Evolutionary conservation across 106 monocot genomes (phyloP).

Genomic region (Platanthera zijinensis): DNA sequence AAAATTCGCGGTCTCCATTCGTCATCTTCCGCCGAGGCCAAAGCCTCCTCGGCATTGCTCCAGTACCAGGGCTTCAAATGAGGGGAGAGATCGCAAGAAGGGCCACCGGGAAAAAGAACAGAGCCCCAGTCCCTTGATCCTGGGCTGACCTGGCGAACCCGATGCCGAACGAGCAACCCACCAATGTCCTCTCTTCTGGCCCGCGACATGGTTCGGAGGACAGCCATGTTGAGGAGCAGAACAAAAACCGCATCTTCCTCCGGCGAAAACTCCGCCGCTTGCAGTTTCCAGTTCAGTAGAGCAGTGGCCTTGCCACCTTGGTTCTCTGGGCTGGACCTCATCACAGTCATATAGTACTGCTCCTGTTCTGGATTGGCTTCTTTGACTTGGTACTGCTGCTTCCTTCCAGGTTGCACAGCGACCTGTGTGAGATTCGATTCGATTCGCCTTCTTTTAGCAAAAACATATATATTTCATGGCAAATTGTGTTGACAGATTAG

Average conservation of each 20-base stretch:
- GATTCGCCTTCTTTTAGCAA: too few species aligned
- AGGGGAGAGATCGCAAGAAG: slow-evolving; percentile 4
- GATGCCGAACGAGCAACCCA: slow-evolving; percentile 46
- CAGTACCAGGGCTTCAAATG: slow-evolving; percentile 70
- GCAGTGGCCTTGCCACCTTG: slow-evolving; percentile 72
- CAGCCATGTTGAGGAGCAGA: slow-evolving; percentile 60
- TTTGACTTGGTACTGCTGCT: slow-evolving; percentile 53
- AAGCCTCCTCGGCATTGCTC: slow-evolving; percentile 47
- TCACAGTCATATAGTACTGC: slow-evolving; percentile 57
- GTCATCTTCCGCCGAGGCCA: slow-evolving; percentile 31
- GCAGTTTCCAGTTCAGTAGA: slow-evolving; percentile 78
- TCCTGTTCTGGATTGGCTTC: slow-evolving; percentile 35
- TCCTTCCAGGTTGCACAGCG: slow-evolving; percentile 52
- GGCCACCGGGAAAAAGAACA: slow-evolving; percentile 38
- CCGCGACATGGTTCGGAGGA: slow-evolving; percentile 56
- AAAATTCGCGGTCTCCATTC: slow-evolving; percentile 4
- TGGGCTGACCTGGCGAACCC: slow-evolving; percentile 37
- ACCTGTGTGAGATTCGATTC: slow-evolving; percentile 23
- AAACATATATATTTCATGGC: too few species aligned
- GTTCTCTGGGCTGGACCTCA: slow-evolving; percentile 32
- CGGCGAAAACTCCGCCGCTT: slow-evolving; percentile 75
- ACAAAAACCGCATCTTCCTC: slow-evolving; percentile 76
- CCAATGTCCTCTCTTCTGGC: slow-evolving; percentile 52
- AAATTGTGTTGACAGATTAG: not conserved
- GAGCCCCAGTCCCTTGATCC: slow-evolving; percentile 89